These are phyloP conservation scores for Phaeotremella fagi DNA, from an alignment of 768 basidiomycete species.

Conservation along the genomic window DNA sequence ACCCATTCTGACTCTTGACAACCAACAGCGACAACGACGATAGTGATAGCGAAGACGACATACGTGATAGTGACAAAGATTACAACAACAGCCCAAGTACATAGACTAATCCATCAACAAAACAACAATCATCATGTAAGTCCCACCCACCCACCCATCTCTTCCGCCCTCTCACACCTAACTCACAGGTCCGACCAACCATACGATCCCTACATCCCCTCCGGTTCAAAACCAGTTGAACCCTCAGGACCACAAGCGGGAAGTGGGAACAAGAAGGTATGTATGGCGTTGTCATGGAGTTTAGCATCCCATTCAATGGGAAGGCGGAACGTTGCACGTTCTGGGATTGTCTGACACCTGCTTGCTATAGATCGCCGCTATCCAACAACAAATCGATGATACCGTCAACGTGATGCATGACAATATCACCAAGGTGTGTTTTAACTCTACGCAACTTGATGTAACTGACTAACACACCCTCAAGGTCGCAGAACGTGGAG, in stretches of 20 bases:
- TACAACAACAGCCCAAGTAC: background rate
- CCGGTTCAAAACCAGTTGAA: constrained; percentile 52
- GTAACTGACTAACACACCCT: background rate
- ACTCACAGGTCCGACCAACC: constrained; percentile 89
- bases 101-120: too few relatives aligned
- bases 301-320: background rate
- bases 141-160: background rate
- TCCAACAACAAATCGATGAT: constrained; percentile 89
- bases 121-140: constrained; percentile 1
- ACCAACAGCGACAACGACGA: too few relatives aligned
- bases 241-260: background rate
- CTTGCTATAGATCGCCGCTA: constrained; percentile 70
- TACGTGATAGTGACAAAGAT: background rate
- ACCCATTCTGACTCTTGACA: too few relatives aligned
- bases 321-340: too few relatives aligned
- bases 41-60: too few relatives aligned
- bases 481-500: constrained; percentile 74
- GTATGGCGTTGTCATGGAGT: constrained; percentile 30
- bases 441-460: background rate
- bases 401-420: constrained; percentile 93
- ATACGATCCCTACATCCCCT: constrained; percentile 96
- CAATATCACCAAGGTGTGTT: constrained; percentile 80
- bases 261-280: constrained; percentile 51
- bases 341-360: too few relatives aligned
- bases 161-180: too few relatives aligned